Percentiles rank a stretch among this genome's conserved stretches.
Conservation (phyloP, 352 stramenopile species). For the Pythium myriotylum region DNA sequence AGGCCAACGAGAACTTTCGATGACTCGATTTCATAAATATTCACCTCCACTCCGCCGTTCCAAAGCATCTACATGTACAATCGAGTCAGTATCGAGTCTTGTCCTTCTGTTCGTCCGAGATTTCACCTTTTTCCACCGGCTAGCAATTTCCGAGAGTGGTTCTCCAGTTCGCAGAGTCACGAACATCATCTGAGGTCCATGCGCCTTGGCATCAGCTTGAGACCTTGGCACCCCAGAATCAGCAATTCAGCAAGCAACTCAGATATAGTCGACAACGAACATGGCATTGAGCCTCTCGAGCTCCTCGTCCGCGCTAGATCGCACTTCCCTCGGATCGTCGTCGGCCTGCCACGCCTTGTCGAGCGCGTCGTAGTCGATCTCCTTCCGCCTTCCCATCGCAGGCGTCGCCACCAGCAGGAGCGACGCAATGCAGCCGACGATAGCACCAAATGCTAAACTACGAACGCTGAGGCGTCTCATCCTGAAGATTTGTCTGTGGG, state of each 20-base stretch:
- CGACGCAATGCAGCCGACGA: too few relatives aligned
- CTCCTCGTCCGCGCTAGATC: conserved; percentile 52
- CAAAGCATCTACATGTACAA: conserved; percentile 58
- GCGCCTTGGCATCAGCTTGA: conserved; percentile 41
- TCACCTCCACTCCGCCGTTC: conserved; percentile 70
- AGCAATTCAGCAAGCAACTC: background rate
- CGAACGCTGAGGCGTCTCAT: too few relatives aligned
- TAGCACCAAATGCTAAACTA: too few relatives aligned
- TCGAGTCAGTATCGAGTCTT: conserved; percentile 6
- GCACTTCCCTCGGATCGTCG: conserved; percentile 50
- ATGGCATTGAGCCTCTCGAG: conserved; percentile 47
- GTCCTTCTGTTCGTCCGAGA: background rate
- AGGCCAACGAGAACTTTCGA: conserved; percentile 63
- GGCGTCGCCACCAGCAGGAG: conserved; percentile 3
- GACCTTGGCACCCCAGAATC: conserved; percentile 25
- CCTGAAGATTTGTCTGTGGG: too few relatives aligned
- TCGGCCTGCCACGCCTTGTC: conserved; percentile 66
- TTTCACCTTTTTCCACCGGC: conserved; percentile 72
- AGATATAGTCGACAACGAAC: conserved; percentile 12
- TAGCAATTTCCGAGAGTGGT: conserved; percentile 44
- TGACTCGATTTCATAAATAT: conserved; percentile 66
- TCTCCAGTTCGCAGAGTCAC: conserved; percentile 54
- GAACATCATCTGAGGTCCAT: conserved; percentile 84
- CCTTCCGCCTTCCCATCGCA: conserved; percentile 7
- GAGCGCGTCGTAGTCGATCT: conserved; percentile 69